These are phyloP conservation scores for Ottelia alismoides DNA, from an alignment of 106 monocot species.

Conservation along the genomic window DNA sequence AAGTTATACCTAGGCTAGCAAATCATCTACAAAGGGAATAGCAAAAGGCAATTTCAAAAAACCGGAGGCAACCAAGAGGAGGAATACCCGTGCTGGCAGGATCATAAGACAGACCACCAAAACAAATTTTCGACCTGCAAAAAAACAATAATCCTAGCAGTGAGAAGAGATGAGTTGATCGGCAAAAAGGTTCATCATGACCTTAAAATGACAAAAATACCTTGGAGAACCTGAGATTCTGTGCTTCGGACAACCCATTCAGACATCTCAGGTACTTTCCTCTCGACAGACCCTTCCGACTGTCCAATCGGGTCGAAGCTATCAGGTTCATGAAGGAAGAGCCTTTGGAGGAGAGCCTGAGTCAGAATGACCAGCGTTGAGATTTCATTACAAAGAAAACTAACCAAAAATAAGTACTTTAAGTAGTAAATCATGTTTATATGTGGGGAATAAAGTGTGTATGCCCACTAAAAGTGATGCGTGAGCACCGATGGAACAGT, in stretches of 20 bases:
- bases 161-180: too few relatives aligned
- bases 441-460: too few relatives aligned
- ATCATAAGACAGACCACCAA: slow-evolving; percentile 37
- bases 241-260: slow-evolving; percentile 54
- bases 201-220: slow-evolving; percentile 12
- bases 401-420: too few relatives aligned
- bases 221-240: slow-evolving; percentile 21
- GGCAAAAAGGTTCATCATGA: background rate
- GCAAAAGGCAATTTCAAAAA: slow-evolving; percentile 47
- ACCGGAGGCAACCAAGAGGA: slow-evolving; percentile 54
- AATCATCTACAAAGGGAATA: slow-evolving; percentile 42
- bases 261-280: slow-evolving; percentile 37
- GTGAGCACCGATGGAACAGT: too few relatives aligned
- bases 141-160: background rate
- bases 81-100: slow-evolving; percentile 57
- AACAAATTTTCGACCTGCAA: slow-evolving; percentile 40
- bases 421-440: too few relatives aligned
- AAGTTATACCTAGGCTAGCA: slow-evolving; percentile 18
- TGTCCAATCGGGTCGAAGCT: slow-evolving; percentile 36
- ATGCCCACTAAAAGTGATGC: too few relatives aligned
- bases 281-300: slow-evolving; percentile 42
- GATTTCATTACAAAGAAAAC: too few relatives aligned
- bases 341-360: too few relatives aligned
- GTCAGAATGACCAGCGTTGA: too few relatives aligned
- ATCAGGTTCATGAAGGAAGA: slow-evolving; percentile 36